A percentile compares a stretch with the other conserved stretches of the same genome.
Evolutionary conservation across 1,139 yeast genomes (phyloP).

Genomic region (Saccharomyces hybrid): DNA sequence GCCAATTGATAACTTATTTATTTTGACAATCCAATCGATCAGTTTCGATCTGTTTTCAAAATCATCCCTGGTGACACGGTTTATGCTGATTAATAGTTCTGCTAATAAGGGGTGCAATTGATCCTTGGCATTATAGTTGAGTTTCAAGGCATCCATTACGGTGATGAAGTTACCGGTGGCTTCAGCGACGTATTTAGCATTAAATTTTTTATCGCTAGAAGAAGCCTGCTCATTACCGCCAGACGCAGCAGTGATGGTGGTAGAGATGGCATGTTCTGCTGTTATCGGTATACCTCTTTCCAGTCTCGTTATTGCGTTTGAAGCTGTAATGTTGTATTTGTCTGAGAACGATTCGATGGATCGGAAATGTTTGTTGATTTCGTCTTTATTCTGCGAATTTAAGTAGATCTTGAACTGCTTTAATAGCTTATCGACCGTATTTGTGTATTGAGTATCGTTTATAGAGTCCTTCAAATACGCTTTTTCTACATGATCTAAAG

Average conservation of each 20-base stretch:
- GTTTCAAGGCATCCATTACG: conserved; percentile 87
- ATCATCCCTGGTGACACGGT: conserved; percentile 46
- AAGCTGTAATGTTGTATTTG: conserved; percentile 35
- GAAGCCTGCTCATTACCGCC: background rate
- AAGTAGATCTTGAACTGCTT: conserved; percentile 70
- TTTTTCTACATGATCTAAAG: conserved; percentile 73
- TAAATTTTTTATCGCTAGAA: conserved; percentile 6
- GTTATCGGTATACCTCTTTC: conserved; percentile 80
- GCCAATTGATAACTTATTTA: conserved; percentile 62
- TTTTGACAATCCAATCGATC: conserved; percentile 78
- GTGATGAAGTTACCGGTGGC: conserved; percentile 88
- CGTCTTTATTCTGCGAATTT: conserved; percentile 38
- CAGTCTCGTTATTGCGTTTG: conserved; percentile 54
- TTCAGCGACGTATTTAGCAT: conserved; percentile 58
- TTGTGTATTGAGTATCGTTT: conserved; percentile 52
- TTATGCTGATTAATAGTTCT: conserved; percentile 69
- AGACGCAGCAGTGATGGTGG: background rate
- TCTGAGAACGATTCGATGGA: conserved; percentile 41
- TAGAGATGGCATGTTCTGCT: conserved; percentile 47
- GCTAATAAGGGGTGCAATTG: conserved; percentile 85
- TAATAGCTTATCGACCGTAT: conserved; percentile 56
- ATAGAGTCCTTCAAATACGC: conserved; percentile 69
- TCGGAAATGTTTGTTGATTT: conserved; percentile 32
- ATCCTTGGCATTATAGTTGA: conserved; percentile 79
- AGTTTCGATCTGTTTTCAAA: conserved; percentile 68